Evolutionary conservation across 805 yeast species (phyloP).

Genomic region (Teunomyces lycoperdinae): DNA sequence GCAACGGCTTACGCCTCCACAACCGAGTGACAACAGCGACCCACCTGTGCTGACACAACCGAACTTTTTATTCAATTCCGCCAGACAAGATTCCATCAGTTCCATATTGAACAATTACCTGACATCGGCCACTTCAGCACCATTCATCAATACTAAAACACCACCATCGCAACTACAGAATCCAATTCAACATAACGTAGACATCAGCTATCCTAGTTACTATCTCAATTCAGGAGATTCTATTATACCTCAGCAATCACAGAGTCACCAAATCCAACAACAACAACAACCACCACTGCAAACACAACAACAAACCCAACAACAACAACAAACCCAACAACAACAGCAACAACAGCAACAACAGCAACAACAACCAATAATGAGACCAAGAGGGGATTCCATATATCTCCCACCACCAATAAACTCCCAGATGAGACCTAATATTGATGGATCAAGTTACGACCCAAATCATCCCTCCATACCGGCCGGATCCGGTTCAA

Average conservation of each 20-base stretch:
- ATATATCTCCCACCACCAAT: constrained; percentile 39
- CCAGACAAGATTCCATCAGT: constrained; percentile 29
- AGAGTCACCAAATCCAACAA: background rate
- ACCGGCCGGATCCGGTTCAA: constrained; percentile 3
- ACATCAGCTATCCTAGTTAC: constrained; percentile 8
- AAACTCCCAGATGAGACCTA: constrained; percentile 10
- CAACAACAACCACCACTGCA: background rate
- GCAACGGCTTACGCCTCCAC: background rate
- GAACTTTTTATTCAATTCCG: constrained; percentile 24
- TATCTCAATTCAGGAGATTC: constrained; percentile 7
- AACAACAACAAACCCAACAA: constrained; percentile 9
- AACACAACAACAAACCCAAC: background rate
- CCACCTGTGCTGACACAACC: constrained; percentile 9
- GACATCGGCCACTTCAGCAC: constrained; percentile 3
- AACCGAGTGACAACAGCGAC: constrained; percentile 4
- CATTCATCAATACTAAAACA: constrained; percentile 1
- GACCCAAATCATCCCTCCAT: constrained; percentile 8
- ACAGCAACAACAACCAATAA: constrained; percentile 1
- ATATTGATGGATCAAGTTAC: constrained; percentile 1
- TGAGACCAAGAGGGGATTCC: constrained; percentile 37
- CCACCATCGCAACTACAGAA: constrained; percentile 2
- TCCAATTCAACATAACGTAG: constrained; percentile 1
- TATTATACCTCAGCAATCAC: constrained; percentile 9
- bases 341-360: background rate
- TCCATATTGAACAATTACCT: constrained; percentile 23